These are phyloP conservation scores for Paxillus involutus DNA, from an alignment of 768 basidiomycete species.

Conservation along the genomic window DNA sequence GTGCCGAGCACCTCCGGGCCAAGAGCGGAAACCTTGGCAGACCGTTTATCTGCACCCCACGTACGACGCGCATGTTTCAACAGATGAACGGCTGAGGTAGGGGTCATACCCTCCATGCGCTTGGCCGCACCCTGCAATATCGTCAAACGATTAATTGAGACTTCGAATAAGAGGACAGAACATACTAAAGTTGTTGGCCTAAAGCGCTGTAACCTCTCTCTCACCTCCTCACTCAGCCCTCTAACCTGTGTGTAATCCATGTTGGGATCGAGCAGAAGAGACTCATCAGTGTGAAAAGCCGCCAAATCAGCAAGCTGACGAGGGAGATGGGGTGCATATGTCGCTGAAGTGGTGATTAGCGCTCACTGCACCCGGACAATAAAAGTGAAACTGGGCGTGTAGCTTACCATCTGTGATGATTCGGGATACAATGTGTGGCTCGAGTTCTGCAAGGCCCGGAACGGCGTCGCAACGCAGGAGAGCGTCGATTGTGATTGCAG, in stretches of 20 bases:
- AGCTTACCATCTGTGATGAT: slow-evolving; percentile 69
- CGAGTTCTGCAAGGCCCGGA: slow-evolving; percentile 41
- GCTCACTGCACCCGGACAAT: not conserved
- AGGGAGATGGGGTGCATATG: slow-evolving; percentile 58
- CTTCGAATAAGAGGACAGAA: not conserved
- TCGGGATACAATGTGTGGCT: slow-evolving; percentile 54
- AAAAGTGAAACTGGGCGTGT: not conserved
- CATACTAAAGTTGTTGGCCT: slow-evolving; percentile 70
- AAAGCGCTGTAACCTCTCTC: slow-evolving; percentile 57
- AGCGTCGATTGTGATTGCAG: slow-evolving; percentile 43
- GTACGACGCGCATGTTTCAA: slow-evolving; percentile 58
- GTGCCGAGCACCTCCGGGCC: not conserved
- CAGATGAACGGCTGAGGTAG: slow-evolving; percentile 66
- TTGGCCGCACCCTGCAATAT: slow-evolving; percentile 80
- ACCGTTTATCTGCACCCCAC: slow-evolving; percentile 13
- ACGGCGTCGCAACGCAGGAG: slow-evolving; percentile 47
- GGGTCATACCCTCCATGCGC: slow-evolving; percentile 93
- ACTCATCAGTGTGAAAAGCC: slow-evolving; percentile 75
- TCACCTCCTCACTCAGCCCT: slow-evolving; percentile 77
- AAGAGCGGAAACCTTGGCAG: not conserved
- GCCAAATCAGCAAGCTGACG: slow-evolving; percentile 78
- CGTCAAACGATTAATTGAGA: not conserved
- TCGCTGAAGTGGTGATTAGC: slow-evolving; percentile 39
- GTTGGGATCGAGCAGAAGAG: slow-evolving; percentile 61
- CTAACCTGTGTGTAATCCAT: slow-evolving; percentile 67